phyloP scores from a whole-genome alignment of 441 rosid genomes.

The Gossypium davidsonii region DNA sequence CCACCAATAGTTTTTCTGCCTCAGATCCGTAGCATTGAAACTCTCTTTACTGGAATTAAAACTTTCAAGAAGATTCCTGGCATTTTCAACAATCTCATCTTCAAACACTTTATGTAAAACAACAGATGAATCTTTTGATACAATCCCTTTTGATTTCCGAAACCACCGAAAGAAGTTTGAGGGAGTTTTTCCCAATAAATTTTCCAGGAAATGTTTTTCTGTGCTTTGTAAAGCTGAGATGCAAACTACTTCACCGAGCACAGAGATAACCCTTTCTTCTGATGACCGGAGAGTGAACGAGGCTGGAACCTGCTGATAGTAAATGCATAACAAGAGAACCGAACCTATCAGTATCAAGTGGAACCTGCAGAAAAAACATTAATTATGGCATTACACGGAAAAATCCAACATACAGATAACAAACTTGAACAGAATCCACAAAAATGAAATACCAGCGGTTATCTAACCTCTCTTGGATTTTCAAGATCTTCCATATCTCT shows the following conservation, averaged over 20 bases:
- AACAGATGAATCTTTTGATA: conserved; percentile 59
- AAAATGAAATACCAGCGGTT: neutral
- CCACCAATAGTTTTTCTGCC: conserved; percentile 53
- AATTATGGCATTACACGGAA: conserved; percentile 30
- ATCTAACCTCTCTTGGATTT: conserved; percentile 65
- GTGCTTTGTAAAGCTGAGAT: conserved; percentile 55
- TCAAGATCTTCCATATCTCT: conserved; percentile 63
- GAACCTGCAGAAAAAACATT: conserved; percentile 42
- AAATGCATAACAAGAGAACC: conserved; percentile 50
- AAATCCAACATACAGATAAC: conserved; percentile 9
- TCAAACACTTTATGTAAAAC: conserved; percentile 43
- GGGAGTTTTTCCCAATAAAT: conserved; percentile 31
- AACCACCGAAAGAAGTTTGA: conserved; percentile 45
- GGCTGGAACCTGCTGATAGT: conserved; percentile 59
- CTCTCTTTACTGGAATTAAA: conserved; percentile 36
- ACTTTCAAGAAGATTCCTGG: conserved; percentile 43
- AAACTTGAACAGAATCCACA: neutral
- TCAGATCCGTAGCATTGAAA: conserved; percentile 21
- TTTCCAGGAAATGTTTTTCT: conserved; percentile 41
- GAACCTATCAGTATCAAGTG: conserved; percentile 51
- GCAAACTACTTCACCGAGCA: conserved; percentile 73
- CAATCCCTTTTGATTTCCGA: conserved; percentile 32
- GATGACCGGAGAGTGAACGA: conserved; percentile 58
- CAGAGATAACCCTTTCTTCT: conserved; percentile 51
- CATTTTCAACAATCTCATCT: conserved; percentile 54